Base-by-base conservation (phyloP, 2,329 filamentous ascomycete genomes). In the Rutstroemia sp. region DNA sequence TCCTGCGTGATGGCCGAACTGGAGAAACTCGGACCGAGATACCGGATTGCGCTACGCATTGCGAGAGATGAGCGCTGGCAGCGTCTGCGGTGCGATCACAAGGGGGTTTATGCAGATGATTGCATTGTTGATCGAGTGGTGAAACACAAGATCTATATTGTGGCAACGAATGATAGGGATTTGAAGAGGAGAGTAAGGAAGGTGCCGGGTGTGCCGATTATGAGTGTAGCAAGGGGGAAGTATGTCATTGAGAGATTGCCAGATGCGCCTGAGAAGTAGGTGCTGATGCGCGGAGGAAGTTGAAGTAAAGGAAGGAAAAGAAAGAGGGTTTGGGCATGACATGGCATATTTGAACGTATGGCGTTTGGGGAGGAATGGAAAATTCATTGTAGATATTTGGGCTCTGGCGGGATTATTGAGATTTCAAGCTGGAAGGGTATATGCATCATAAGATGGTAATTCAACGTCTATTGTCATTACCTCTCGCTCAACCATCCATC, bases 201-300 rank as follows among this genome's bases (percentile, higher is more conserved):
- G 75, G 83, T 94, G 52, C 85, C 86, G 1, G 86, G 86, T 68
- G 78, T 81, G 12, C 80, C 79, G 1, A 80, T 82, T 55, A 80
- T 96, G 78, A 90, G 85, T 67, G 89, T 94, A 27, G 88, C 87
- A 5, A 82, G 89, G 67, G 90, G 89, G 47, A 96, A 96, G 73
- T 97, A 96, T 73, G 86, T 92, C 48, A 94, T 99, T 67, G 94
- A 97, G 78, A 83, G 92, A 66, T 73, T 96, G 60, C 92, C 92
- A 5, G 88, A 91, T 72, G 89, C 89, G 39, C 88, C 89, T 37
- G 86, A 91, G 60, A 68, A 68, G 53, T 68, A 12, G 41, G 34
- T n/a, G 21, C n/a, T 25, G n/a, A 37, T 19, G n/a, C 14, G 12
- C 56, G 30, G 37, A 25, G 21, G 34, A 10, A 47, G 39, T 44